phyloP scores from a whole-genome alignment of 23 red algal genomes.

The Gracilaria caudata region DNA sequence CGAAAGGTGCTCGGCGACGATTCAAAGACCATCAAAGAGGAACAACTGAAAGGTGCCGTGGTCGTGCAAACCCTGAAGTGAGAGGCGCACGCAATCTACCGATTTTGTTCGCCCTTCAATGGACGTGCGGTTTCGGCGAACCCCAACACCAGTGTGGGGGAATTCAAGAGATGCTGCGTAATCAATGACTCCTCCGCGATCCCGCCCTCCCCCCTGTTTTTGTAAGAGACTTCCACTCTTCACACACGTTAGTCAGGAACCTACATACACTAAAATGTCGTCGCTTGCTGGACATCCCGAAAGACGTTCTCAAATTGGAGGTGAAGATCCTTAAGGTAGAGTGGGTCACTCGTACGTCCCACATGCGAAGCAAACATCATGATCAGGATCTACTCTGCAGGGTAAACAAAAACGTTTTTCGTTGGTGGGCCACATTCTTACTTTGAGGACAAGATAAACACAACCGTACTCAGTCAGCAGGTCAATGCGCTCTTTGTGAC shows the following conservation, averaged over 20 bases:
- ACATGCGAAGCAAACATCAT: too few relatives aligned
- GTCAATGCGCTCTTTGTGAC: not conserved
- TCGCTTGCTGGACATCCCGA: not conserved
- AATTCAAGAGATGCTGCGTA: not conserved
- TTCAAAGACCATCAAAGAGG: slow-evolving; percentile 81
- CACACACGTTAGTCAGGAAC: not conserved
- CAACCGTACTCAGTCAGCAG: not conserved
- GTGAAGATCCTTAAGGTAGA: not conserved
- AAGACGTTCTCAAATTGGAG: not conserved
- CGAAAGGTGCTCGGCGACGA: slow-evolving; percentile 78
- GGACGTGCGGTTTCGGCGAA: not conserved
- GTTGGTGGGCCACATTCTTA: not conserved
- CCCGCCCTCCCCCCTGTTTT: not conserved
- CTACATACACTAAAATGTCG: not conserved
- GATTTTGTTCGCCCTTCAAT: not conserved
- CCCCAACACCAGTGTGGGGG: not conserved
- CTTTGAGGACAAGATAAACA: not conserved
- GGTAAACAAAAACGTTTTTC: not conserved
- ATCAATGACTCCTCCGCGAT: not conserved
- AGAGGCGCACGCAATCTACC: not conserved
- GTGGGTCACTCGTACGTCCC: too few relatives aligned
- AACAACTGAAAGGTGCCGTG: slow-evolving; percentile 85
- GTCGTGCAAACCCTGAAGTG: slow-evolving; percentile 82
- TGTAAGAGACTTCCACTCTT: not conserved
- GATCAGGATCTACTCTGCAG: not conserved